These are phyloP conservation scores for Articulospora tetracladia DNA, from an alignment of 495 filamentous ascomycete species.

Conservation along the genomic window DNA sequence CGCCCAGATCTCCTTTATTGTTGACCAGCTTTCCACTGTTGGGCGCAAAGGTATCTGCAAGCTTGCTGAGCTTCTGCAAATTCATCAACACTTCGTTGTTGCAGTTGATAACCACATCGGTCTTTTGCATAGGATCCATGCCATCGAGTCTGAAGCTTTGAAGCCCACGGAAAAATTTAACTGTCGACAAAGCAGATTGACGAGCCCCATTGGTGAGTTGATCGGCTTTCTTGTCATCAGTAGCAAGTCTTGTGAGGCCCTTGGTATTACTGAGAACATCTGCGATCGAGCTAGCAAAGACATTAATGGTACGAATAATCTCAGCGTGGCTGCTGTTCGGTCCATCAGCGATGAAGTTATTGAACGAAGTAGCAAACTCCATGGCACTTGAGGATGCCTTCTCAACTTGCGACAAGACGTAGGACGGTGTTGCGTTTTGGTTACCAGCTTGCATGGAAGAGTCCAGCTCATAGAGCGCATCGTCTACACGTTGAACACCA, in stretches of 20 bases:
- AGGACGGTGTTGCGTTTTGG: conserved; percentile 94
- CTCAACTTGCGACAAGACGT: conserved; percentile 93
- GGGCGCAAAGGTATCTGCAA: conserved; percentile 85
- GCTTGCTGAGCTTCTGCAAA: conserved; percentile 85
- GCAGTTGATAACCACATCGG: conserved; percentile 92
- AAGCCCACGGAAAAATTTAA: conserved; percentile 92
- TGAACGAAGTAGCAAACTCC: conserved; percentile 96
- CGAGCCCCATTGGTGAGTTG: conserved; percentile 76
- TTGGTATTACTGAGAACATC: conserved; percentile 97
- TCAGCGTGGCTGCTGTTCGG: conserved; percentile 88
- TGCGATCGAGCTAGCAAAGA: conserved; percentile 84
- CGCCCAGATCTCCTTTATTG: conserved; percentile 83
- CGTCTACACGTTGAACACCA: conserved; percentile 91
- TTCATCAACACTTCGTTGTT: conserved; percentile 92
- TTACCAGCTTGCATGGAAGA: conserved; percentile 98
- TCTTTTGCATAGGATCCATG: conserved; percentile 83
- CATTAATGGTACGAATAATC: conserved; percentile 87
- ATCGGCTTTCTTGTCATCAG: conserved; percentile 90
- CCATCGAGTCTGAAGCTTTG: conserved; percentile 91
- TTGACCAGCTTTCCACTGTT: conserved; percentile 71
- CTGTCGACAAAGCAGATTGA: conserved; percentile 80
- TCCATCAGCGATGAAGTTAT: conserved; percentile 95
- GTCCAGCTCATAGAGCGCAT: conserved; percentile 94
- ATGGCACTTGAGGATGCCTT: conserved; percentile 93
- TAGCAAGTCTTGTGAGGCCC: conserved; percentile 88